phyloP scores from a whole-genome alignment of 192 early-diverging fungal species.

The Coemansia asiatica region DNA sequence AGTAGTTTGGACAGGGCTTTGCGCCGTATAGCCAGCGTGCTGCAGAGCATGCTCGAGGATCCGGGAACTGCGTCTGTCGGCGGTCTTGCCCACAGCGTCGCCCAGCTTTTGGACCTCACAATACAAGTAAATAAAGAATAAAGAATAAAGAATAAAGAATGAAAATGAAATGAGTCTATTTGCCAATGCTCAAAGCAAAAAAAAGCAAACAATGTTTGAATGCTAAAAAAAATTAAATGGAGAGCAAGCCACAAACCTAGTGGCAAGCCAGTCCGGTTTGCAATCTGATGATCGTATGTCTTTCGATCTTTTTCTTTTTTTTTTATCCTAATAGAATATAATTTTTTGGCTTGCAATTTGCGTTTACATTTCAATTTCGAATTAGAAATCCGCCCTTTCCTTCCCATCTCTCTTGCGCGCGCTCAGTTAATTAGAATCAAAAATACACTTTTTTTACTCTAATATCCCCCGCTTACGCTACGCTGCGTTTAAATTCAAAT shows the following conservation, averaged over 20 bases:
- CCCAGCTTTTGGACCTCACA: not conserved
- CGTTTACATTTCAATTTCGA: not conserved
- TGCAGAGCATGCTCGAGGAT: constrained; percentile 20
- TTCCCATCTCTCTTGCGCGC: not conserved
- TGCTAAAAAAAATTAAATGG: too few relatives aligned
- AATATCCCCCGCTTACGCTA: too few relatives aligned
- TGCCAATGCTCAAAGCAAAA: too few relatives aligned
- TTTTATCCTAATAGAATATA: too few relatives aligned
- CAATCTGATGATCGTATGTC: too few relatives aligned
- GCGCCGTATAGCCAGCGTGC: constrained; percentile 8
- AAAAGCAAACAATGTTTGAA: too few relatives aligned
- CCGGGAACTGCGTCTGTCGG: constrained; percentile 5
- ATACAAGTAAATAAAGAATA: too few relatives aligned
- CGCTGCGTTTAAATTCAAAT: not conserved
- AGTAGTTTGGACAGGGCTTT: constrained; percentile 17
- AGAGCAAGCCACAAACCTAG: not conserved
- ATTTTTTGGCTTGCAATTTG: not conserved
- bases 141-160: too few relatives aligned
- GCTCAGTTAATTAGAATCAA: too few relatives aligned
- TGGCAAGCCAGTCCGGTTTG: not conserved
- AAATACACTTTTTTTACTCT: not conserved
- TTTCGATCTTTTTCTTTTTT: too few relatives aligned
- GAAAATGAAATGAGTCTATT: too few relatives aligned
- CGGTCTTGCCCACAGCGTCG: not conserved
- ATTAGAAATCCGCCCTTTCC: not conserved